phyloP scores from a whole-genome alignment of 179 eudicot genomes.

The Beta corolliflora region DNA sequence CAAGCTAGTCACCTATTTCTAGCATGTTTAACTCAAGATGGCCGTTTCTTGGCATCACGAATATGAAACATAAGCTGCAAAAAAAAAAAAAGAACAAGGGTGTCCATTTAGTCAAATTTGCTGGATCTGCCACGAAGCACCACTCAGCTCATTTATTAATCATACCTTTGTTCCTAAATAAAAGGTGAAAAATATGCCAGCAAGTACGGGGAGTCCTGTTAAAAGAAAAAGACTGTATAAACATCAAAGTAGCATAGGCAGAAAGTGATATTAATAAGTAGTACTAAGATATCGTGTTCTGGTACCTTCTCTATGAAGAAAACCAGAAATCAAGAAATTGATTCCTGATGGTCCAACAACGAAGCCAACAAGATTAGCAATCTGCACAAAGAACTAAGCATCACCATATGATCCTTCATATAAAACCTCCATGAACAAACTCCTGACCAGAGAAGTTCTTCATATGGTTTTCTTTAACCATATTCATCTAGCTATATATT shows the following conservation, averaged over 20 bases:
- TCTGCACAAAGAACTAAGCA: constrained; percentile 50
- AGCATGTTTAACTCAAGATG: background rate
- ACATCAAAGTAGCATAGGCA: background rate
- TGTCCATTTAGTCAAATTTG: constrained; percentile 18
- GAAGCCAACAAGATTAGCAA: constrained; percentile 93
- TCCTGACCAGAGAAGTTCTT: background rate
- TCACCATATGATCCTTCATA: background rate
- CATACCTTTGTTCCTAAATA: constrained; percentile 89
- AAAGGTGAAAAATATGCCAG: constrained; percentile 72
- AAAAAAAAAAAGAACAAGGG: constrained; percentile 5
- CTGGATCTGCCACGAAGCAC: background rate
- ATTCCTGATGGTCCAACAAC: constrained; percentile 39
- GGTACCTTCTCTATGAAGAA: constrained; percentile 70
- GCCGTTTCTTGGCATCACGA: constrained; percentile 50
- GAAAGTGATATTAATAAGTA: background rate
- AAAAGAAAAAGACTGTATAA: constrained; percentile 17
- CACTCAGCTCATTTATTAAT: background rate
- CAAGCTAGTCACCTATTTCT: background rate
- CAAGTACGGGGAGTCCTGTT: constrained; percentile 75
- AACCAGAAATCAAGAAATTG: constrained; percentile 20
- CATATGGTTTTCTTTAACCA: background rate
- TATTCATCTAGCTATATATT: background rate
- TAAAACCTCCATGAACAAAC: constrained; percentile 8
- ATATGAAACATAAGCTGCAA: constrained; percentile 94
- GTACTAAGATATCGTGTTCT: background rate